phyloP scores from a whole-genome alignment of 371 early-diverging fungal species.

The Rhizopus sp. region DNA sequence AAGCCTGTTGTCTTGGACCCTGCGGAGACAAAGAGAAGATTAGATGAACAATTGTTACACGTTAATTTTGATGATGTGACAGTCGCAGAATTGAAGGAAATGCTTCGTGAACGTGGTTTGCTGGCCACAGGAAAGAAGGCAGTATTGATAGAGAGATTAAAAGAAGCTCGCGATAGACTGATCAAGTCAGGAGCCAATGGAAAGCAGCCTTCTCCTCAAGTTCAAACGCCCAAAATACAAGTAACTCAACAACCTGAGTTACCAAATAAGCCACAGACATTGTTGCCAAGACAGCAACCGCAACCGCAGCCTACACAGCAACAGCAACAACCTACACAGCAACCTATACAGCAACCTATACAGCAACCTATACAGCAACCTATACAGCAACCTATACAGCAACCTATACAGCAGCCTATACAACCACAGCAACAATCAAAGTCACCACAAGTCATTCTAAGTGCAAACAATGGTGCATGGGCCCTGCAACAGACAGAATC shows the following conservation, averaged over 20 bases:
- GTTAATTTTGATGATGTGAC: constrained; percentile 73
- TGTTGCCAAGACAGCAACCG: not conserved
- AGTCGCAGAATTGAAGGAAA: constrained; percentile 69
- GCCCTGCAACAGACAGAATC: constrained; percentile 3
- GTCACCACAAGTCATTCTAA: too few relatives aligned
- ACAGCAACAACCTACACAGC: not conserved
- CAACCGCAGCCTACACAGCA: not conserved
- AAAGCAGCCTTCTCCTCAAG: not conserved
- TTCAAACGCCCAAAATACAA: not conserved
- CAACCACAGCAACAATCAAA: not conserved
- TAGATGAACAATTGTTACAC: constrained; percentile 46
- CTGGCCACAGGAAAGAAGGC: constrained; percentile 67
- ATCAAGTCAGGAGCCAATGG: constrained; percentile 1
- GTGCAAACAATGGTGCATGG: not conserved
- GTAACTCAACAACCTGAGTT: not conserved
- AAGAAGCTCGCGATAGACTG: constrained; percentile 39
- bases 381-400: not conserved
- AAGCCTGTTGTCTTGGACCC: constrained; percentile 28
- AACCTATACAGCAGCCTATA: not conserved
- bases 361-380: not conserved
- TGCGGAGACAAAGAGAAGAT: constrained; percentile 30
- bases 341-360: too few relatives aligned
- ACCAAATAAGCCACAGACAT: not conserved
- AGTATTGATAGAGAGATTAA: constrained; percentile 57
- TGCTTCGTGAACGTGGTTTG: constrained; percentile 60